phyloP scores from a whole-genome alignment of 108 stramenopile species.

The Schizochytrium sp. region DNA sequence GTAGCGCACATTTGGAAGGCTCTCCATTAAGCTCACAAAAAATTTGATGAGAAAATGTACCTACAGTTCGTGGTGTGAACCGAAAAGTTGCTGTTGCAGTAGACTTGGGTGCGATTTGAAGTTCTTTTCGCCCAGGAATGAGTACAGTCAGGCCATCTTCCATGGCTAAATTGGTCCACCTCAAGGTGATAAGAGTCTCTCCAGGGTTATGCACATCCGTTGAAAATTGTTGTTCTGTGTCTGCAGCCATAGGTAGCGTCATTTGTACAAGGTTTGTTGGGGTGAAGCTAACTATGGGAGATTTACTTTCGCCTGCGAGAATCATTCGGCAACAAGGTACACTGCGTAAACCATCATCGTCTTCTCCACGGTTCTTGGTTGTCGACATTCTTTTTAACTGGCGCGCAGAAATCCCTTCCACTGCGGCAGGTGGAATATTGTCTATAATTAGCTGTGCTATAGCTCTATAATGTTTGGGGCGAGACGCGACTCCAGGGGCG shows the following conservation, averaged over 20 bases:
- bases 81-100: not conserved
- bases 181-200: not conserved
- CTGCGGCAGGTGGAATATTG: not conserved
- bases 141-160: no score
- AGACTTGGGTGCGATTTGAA: no score
- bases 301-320: not conserved
- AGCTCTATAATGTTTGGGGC: not conserved
- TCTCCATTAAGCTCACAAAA: not conserved
- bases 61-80: not conserved
- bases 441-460: not conserved
- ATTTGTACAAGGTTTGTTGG: not conserved
- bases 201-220: not conserved
- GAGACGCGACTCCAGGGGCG: not conserved
- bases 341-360: conserved; percentile 10
- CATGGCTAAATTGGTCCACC: not conserved
- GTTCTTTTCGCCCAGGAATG: no score
- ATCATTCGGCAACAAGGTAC: not conserved
- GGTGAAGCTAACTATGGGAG: not conserved
- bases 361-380: not conserved
- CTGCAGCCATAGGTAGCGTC: not conserved
- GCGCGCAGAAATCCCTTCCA: not conserved
- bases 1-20: not conserved
- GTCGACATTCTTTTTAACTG: not conserved
- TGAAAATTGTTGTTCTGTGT: not conserved
- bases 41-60: not conserved